phyloP scores from a whole-genome alignment of 1,284 basidiomycete genomes.

The Irpex rosettiformis region DNA sequence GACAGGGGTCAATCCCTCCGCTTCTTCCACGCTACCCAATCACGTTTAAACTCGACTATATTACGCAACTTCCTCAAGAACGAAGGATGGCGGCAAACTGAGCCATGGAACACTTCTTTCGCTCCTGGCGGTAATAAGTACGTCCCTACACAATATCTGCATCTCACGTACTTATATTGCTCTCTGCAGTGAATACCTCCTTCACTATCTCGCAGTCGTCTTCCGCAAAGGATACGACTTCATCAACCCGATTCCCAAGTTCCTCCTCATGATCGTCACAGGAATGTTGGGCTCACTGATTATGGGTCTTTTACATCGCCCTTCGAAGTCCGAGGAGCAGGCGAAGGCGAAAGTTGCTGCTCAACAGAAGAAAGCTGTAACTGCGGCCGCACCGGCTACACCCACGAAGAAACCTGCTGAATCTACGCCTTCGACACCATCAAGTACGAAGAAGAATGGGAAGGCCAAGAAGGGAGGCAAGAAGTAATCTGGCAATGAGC shows the following conservation, averaged over 20 bases:
- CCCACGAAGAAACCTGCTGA: background rate
- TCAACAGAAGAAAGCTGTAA: background rate
- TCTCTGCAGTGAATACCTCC: slow-evolving; percentile 55
- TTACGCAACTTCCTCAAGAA: slow-evolving; percentile 61
- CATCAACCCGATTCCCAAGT: slow-evolving; percentile 48
- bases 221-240: slow-evolving; percentile 50
- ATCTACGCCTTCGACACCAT: slow-evolving; percentile 5
- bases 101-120: slow-evolving; percentile 60
- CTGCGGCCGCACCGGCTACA: no score
- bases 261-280: slow-evolving; percentile 55
- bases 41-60: slow-evolving; percentile 53
- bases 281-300: slow-evolving; percentile 57
- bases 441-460: slow-evolving; percentile 14
- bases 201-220: slow-evolving; percentile 55
- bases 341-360: background rate
- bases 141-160: slow-evolving; percentile 17
- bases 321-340: slow-evolving; percentile 12
- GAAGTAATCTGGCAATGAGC: slow-evolving; percentile 18
- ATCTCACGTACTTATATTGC: background rate
- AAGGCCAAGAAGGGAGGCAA: slow-evolving; percentile 22
- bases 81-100: slow-evolving; percentile 53
- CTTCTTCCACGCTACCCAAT: slow-evolving; percentile 63
- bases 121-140: slow-evolving; percentile 71
- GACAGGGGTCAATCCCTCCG: slow-evolving; percentile 70
- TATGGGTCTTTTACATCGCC: slow-evolving; percentile 51